Conservation (phyloP, 1,139 yeast genomes). For the Candida anutae region DNA sequence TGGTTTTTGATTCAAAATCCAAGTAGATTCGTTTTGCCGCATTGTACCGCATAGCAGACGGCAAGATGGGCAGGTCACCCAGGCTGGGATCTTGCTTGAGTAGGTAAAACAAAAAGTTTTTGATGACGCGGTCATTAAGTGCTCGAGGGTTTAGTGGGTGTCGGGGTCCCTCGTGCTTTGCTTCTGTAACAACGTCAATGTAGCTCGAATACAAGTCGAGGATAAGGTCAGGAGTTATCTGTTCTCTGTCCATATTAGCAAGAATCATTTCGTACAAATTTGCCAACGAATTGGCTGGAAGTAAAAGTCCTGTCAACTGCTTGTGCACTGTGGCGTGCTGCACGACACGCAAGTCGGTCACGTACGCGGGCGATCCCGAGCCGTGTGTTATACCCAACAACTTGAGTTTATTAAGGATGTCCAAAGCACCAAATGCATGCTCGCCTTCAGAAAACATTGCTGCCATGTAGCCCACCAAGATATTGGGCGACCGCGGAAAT, state of each 20-base stretch:
- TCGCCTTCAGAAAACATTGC: conserved; percentile 17
- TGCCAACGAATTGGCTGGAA: conserved; percentile 18
- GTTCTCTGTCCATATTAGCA: conserved; percentile 9
- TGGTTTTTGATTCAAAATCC: conserved; percentile 14
- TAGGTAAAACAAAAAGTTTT: conserved; percentile 22
- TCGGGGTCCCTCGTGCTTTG: conserved; percentile 1
- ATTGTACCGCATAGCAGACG: conserved; percentile 15
- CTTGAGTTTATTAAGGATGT: conserved; percentile 18
- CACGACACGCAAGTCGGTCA: conserved; percentile 8
- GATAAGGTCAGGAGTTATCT: conserved; percentile 13
- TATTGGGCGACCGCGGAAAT: conserved; percentile 26
- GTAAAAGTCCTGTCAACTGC: conserved; percentile 17
- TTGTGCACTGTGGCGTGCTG: conserved; percentile 26
- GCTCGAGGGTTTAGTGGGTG: neutral
- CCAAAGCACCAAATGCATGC: conserved; percentile 8
- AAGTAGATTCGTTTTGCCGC: conserved; percentile 21
- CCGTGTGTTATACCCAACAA: conserved; percentile 18
- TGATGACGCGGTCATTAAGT: conserved; percentile 21
- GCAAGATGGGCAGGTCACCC: conserved; percentile 13
- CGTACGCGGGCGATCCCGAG: conserved; percentile 8
- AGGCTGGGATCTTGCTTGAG: conserved; percentile 16
- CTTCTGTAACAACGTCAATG: conserved; percentile 5
- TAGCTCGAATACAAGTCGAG: conserved; percentile 15
- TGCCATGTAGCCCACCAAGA: conserved; percentile 31
- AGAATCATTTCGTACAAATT: conserved; percentile 21